These are phyloP conservation scores for Monosporascus sp. DNA, from an alignment of 2,329 filamentous ascomycete species.

Conservation along the genomic window DNA sequence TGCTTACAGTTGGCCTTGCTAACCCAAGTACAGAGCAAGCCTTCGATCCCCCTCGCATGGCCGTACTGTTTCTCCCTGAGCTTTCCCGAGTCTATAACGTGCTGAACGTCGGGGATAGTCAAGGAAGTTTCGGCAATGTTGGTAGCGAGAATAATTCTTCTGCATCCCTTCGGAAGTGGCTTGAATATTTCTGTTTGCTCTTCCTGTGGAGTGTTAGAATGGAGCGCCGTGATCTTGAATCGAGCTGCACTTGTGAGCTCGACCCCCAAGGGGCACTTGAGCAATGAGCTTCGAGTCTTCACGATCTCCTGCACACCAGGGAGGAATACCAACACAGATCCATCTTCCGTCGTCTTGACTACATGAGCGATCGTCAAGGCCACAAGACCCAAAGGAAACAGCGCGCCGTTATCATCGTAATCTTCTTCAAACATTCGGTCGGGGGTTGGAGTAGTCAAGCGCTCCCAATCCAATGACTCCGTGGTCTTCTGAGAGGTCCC, in stretches of 20 bases:
- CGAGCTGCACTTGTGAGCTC: slow-evolving; percentile 34
- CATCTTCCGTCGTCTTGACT: slow-evolving; percentile 33
- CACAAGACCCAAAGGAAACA: slow-evolving; percentile 36
- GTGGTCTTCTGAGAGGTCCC: no score
- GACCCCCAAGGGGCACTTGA: slow-evolving; percentile 30
- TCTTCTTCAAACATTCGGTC: neutral
- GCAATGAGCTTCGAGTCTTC: slow-evolving; percentile 6
- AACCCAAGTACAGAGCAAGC: slow-evolving; percentile 38
- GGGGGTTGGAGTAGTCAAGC: no score
- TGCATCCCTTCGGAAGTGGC: slow-evolving; percentile 31
- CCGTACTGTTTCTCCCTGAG: slow-evolving; percentile 34
- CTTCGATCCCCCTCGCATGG: slow-evolving; percentile 30
- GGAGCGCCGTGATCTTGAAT: slow-evolving; percentile 40
- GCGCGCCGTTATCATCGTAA: neutral
- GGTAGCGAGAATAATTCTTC: slow-evolving; percentile 45
- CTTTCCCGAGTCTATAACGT: slow-evolving; percentile 43
- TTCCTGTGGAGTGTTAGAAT: slow-evolving; percentile 37
- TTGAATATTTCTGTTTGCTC: slow-evolving; percentile 39
- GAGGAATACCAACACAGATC: slow-evolving; percentile 44
- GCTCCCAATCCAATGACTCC: no score
- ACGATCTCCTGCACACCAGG: slow-evolving; percentile 38
- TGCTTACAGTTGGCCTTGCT: slow-evolving; percentile 43
- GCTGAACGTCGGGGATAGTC: slow-evolving; percentile 46
- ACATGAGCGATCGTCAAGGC: slow-evolving; percentile 41
- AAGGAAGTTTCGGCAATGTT: slow-evolving; percentile 48